Evolutionary conservation across 805 yeast species (phyloP), one percentile per base, ranked within the genome.

Genomic region (Huiozyma naganishii): DNA sequence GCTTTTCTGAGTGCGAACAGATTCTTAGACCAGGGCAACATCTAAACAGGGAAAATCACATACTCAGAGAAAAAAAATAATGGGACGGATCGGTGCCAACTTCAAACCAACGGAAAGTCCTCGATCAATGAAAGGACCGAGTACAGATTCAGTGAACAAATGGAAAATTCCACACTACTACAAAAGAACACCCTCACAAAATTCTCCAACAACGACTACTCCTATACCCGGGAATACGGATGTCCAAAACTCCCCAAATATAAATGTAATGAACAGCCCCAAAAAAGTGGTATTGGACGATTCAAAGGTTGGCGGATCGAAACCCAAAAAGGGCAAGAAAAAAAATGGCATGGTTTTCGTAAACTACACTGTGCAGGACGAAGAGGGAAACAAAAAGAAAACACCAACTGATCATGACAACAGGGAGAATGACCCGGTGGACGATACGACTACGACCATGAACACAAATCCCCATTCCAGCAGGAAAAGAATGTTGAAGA

Each of bases 121-220:
- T n/a, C 27, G 33, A 23, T 32, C 42, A 7, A 10, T 48, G 33
- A 44, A 44, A 39, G 47, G 52, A 27, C 52, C 56, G 9, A 48
- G 48, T 17, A 44, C 48, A 9, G 62, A 58, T 39, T 46, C 61
- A 10, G 48, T 51, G 27, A 58, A 52, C 42, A 60, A 58, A 44
- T 60, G 65, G 65, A 60, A 59, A 44, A 60, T 60, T 29, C 65
- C 65, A 8, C 65, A 60, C 44, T 60, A 60, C 41, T 60, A 60
- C 41, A 53, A 59, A 30, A 53, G 62, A 41, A 49, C 55, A 3
- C 41, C 55, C 17, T 36, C 29, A 33, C 41, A 42, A 11, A 38
- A 42, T 12, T 42, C 45, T 6, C 48, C 47, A 33, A 45, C 8
- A 8, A 23, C 27, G 17, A 27, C 13, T n/a, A 32, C 27, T 29